Evolutionary conservation across 306 rosid genomes (phyloP).

Genomic region (Rosa rugosa): DNA sequence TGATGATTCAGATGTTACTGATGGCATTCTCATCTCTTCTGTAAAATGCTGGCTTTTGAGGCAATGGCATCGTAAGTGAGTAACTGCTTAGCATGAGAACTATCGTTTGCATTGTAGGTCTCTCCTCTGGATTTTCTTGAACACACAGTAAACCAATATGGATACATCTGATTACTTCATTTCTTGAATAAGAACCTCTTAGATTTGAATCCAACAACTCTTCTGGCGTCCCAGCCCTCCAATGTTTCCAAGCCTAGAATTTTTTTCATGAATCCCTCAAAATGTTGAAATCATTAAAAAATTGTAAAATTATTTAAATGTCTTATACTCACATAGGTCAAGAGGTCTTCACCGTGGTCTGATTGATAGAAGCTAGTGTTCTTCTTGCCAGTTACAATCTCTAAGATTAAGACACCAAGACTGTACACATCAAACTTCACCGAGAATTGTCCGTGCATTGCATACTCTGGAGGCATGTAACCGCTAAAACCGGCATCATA

Average conservation of each 20-base stretch:
- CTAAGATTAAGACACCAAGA: conserved; percentile 26
- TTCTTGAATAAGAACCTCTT: conserved; percentile 19
- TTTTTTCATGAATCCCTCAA: not conserved
- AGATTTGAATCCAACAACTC: conserved; percentile 26
- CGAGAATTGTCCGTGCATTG: conserved; percentile 22
- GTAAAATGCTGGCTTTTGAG: conserved; percentile 10
- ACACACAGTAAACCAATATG: conserved; percentile 37
- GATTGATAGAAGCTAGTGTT: conserved; percentile 20
- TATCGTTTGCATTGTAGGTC: conserved; percentile 33
- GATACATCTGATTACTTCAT: conserved; percentile 35
- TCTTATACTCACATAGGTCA: conserved; percentile 23
- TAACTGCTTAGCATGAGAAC: conserved; percentile 24
- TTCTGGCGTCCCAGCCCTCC: conserved; percentile 22
- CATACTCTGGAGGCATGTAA: conserved; percentile 34
- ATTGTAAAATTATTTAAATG: not conserved
- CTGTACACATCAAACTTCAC: conserved; percentile 29
- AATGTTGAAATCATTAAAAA: not conserved
- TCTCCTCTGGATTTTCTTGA: conserved; percentile 24
- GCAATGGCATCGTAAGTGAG: not conserved
- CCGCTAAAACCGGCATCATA: conserved; percentile 18
- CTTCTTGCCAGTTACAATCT: conserved; percentile 29
- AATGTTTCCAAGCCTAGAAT: conserved; percentile 33
- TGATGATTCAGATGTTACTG: not conserved
- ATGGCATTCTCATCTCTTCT: not conserved
- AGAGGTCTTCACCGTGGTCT: conserved; percentile 21